phyloP scores from a whole-genome alignment of 1,284 basidiomycete species.

The Phellopilus nigrolimitatus region DNA sequence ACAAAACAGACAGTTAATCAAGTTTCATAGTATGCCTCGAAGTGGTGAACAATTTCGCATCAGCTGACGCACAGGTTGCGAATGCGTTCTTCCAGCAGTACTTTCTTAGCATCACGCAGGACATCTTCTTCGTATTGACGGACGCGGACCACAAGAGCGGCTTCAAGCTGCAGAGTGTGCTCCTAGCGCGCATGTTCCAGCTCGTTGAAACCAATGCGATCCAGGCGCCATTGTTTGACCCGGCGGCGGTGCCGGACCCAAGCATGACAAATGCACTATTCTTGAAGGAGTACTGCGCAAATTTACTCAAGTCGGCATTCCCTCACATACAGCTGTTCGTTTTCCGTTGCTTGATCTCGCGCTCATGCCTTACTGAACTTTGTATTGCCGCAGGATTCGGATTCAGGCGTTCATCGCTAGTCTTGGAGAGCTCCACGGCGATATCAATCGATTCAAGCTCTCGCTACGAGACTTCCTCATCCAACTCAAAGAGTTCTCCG shows the following conservation, averaged over 20 bases:
- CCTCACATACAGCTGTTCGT: slow-evolving; percentile 82
- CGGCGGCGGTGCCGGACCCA: slow-evolving; percentile 67
- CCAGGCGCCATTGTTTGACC: slow-evolving; percentile 84
- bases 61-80: slow-evolving; percentile 69
- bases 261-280: slow-evolving; percentile 79
- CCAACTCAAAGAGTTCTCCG: no score
- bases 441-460: no score
- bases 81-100: slow-evolving; percentile 88
- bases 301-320: slow-evolving; percentile 85
- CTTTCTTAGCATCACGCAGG: slow-evolving; percentile 90
- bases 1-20: no score
- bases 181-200: slow-evolving; percentile 93
- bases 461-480: no score
- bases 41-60: slow-evolving; percentile 93
- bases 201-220: slow-evolving; percentile 85
- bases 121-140: slow-evolving; percentile 99
- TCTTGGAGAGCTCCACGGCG: no score
- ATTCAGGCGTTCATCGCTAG: slow-evolving; percentile 80
- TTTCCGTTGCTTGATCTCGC: slow-evolving; percentile 9
- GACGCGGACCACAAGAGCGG: no score
- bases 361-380: slow-evolving; percentile 18
- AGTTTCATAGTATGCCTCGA: slow-evolving; percentile 76
- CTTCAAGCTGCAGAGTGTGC: slow-evolving; percentile 85
- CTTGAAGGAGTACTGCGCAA: slow-evolving; percentile 86
- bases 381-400: slow-evolving; percentile 55